Conservation (phyloP, 441 rosid species). For the Theobroma grandiflorum region DNA sequence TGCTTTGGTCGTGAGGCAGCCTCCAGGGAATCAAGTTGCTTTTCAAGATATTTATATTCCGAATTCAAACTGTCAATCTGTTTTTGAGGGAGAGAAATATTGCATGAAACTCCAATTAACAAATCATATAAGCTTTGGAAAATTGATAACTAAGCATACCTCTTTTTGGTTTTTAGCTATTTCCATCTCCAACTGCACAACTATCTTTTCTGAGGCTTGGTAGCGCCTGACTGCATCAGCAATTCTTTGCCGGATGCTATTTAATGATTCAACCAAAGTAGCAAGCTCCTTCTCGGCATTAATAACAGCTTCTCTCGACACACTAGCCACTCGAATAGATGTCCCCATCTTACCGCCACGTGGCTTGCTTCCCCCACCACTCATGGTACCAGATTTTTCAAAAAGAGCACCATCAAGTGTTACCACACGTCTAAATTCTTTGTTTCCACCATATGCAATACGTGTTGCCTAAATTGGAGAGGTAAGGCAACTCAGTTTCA, state of each 20-base stretch:
- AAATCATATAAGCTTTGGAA: slow-evolving; percentile 21
- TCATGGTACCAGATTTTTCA: slow-evolving; percentile 98
- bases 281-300: slow-evolving; percentile 82
- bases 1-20: slow-evolving; percentile 81
- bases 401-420: slow-evolving; percentile 96
- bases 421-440: slow-evolving; percentile 89
- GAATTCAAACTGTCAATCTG: slow-evolving; percentile 88
- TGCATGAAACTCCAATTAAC: slow-evolving; percentile 27
- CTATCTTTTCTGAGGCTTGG: slow-evolving; percentile 72
- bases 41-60: slow-evolving; percentile 71
- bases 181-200: slow-evolving; percentile 80
- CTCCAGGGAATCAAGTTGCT: slow-evolving; percentile 81
- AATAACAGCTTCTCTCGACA: slow-evolving; percentile 72
- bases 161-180: slow-evolving; percentile 88
- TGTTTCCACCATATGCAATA: slow-evolving; percentile 83
- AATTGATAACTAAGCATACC: slow-evolving; percentile 46
- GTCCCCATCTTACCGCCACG: slow-evolving; percentile 99
- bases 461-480: slow-evolving; percentile 71
- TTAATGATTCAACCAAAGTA: slow-evolving; percentile 56
- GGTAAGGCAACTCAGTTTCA: slow-evolving; percentile 10
- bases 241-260: slow-evolving; percentile 62
- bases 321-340: slow-evolving; percentile 78
- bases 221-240: slow-evolving; percentile 68
- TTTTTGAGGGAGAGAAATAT: slow-evolving; percentile 30
- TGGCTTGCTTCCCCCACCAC: slow-evolving; percentile 97